Evolutionary conservation across 1,284 basidiomycete genomes (phyloP), one percentile per base, ranked within the genome.

Genomic region (Sanghuangporus weigelae): DNA sequence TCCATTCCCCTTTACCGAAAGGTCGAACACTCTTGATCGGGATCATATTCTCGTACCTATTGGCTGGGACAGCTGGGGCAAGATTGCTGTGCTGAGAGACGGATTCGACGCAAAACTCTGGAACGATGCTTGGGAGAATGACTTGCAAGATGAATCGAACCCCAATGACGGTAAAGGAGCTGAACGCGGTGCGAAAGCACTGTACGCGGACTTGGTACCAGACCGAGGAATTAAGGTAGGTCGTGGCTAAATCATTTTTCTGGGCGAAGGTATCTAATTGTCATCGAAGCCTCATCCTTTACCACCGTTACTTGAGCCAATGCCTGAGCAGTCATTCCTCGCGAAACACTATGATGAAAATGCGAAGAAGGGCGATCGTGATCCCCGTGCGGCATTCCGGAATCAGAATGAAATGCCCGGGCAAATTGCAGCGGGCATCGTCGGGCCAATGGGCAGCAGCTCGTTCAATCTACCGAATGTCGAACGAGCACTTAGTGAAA

Each of bases 61-160:
- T 1, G 97, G 96, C 2, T 99, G 96, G 97, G 96, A 99, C 74
- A 93, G 90, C 67, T 98, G 93, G 92, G 95, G 95, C 2, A 98
- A 98, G 80, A 98, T 98, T 67, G 82, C 83, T 2, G 91, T 98
- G 2, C 77, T 98, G 61, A 80, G 95, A 56, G 96, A 98, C 51
- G 90, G 93, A 0, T 99, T 98, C 69, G 94, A 97, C 66, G 87
- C 92, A 0, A 87, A 84, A 59, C 74, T 81, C 54, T 92, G 93
- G 83, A 87, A 86, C 1, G 87, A 89, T 61, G 92, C 90, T 23
- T 98, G 93, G 92, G 91, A 94, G 66, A 77, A 78, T 55, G 87
- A 89, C 69, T 68, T 90, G 8, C 80, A 83, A 2, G 71, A 72
- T 8, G 74, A 66, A 0, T 54, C 21, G 11, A 58, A 60, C 40